Percentiles rank a stretch among this genome's conserved stretches.
phyloP scores from a whole-genome alignment of 345 rosid genomes.

The Kernera saxatilis region DNA sequence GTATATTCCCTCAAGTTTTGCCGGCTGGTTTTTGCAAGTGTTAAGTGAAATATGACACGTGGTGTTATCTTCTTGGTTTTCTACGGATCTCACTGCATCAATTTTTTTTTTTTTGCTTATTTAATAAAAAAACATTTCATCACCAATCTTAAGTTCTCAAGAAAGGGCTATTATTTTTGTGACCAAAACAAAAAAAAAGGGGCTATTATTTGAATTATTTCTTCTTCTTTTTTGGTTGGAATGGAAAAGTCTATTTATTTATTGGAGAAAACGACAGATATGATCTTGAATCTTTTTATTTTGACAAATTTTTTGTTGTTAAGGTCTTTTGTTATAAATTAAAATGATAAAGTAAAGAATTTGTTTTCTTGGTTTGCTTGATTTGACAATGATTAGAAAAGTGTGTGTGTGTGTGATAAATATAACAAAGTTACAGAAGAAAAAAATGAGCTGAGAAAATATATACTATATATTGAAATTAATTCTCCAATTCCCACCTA shows the following conservation, averaged over 20 bases:
- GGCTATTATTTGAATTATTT: too few relatives aligned
- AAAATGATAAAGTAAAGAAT: not conserved
- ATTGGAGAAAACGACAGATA: not conserved
- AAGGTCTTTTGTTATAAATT: not conserved
- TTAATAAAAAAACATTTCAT: not conserved
- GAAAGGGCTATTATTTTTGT: too few relatives aligned
- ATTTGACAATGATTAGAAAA: not conserved
- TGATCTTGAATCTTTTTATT: too few relatives aligned
- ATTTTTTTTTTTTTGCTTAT: not conserved
- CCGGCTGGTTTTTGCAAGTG: not conserved
- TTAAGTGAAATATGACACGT: not conserved
- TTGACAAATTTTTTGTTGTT: too few relatives aligned
- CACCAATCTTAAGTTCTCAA: not conserved
- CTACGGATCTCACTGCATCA: not conserved
- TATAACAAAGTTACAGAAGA: not conserved
- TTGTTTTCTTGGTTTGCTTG: not conserved
- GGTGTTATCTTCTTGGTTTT: not conserved
- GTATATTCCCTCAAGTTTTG: conserved; percentile 14
- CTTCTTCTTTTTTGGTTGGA: not conserved
- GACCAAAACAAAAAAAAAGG: too few relatives aligned
- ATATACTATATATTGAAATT: not conserved
- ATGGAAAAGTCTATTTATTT: not conserved
- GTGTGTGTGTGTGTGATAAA: not conserved
- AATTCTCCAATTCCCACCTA: not conserved
- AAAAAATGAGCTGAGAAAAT: not conserved